phyloP scores from a whole-genome alignment of 2,329 filamentous ascomycete species.

The Bisporella sp. region DNA sequence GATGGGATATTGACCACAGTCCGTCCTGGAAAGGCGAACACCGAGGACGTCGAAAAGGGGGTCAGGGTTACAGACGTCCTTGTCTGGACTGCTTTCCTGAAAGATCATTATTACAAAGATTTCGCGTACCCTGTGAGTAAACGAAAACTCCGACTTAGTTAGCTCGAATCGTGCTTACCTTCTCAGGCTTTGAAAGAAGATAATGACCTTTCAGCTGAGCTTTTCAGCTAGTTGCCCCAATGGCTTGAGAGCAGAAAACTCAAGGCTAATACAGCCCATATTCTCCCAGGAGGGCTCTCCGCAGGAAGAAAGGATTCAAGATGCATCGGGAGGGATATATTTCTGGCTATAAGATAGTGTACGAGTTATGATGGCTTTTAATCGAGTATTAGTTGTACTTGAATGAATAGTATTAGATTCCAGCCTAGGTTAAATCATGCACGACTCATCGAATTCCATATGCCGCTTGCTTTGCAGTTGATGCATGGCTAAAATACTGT shows the following conservation, averaged over 20 bases:
- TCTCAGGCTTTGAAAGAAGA: neutral
- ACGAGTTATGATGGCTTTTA: neutral
- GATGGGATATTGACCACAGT: slow-evolving; percentile 32
- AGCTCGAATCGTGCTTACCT: neutral
- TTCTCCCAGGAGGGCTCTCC: neutral
- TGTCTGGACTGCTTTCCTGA: slow-evolving; percentile 36
- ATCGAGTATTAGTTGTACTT: too few relatives aligned
- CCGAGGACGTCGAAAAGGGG: slow-evolving; percentile 27
- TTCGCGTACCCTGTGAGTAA: slow-evolving; percentile 32
- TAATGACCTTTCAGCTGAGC: neutral
- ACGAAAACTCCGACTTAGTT: neutral
- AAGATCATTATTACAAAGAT: slow-evolving; percentile 30
- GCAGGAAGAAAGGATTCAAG: neutral
- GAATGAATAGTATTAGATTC: too few relatives aligned
- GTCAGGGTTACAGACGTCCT: slow-evolving; percentile 34
- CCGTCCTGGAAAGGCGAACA: slow-evolving; percentile 33
- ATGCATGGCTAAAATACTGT: too few relatives aligned
- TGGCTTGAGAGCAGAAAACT: neutral
- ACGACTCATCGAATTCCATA: too few relatives aligned
- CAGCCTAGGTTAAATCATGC: too few relatives aligned
- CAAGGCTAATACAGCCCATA: neutral
- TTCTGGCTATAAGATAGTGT: neutral
- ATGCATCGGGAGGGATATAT: neutral
- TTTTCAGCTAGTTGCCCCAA: neutral
- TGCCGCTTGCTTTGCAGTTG: too few relatives aligned